A percentile compares a stretch with the other conserved stretches of the same genome.
These are phyloP conservation scores for Pseudogymnoascus sp. DNA, from an alignment of 2,329 filamentous ascomycete species.

Conservation along the genomic window DNA sequence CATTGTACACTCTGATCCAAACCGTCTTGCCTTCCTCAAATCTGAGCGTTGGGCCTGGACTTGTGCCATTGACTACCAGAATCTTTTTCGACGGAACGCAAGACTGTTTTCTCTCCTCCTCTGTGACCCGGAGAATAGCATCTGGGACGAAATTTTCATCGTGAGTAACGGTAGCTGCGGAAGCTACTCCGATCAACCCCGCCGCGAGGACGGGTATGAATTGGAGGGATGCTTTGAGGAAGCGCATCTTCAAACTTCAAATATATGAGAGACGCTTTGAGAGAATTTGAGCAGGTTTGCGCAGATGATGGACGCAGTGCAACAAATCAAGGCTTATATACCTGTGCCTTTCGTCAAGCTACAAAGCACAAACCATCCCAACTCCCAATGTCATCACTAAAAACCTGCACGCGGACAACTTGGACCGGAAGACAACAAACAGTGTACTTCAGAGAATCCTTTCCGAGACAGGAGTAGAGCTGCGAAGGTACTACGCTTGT, in stretches of 20 bases:
- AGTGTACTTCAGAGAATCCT: neutral
- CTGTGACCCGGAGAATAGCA: slow-evolving; percentile 34
- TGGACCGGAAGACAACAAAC: neutral
- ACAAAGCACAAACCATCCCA: neutral
- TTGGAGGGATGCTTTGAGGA: neutral
- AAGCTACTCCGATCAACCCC: neutral
- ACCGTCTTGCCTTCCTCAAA: slow-evolving; percentile 36
- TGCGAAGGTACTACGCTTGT: neutral
- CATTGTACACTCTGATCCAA: slow-evolving; percentile 49
- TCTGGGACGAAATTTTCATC: slow-evolving; percentile 31
- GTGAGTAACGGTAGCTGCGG: slow-evolving; percentile 12
- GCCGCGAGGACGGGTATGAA: neutral
- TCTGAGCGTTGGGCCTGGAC: slow-evolving; percentile 39
- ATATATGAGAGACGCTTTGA: neutral
- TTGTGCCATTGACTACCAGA: slow-evolving; percentile 41
- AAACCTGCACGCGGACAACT: neutral
- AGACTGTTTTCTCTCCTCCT: slow-evolving; percentile 29
- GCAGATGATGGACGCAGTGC: neutral
- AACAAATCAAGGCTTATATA: neutral
- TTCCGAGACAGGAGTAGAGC: neutral
- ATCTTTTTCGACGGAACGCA: slow-evolving; percentile 32
- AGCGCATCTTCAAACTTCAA: neutral
- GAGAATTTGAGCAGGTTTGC: neutral
- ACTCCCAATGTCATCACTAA: neutral
- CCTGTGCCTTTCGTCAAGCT: neutral